Evolutionary conservation across 2,329 filamentous ascomycete species (phyloP), one percentile per base, ranked within the genome.

Genomic region (Trichoderma oligosporum): DNA sequence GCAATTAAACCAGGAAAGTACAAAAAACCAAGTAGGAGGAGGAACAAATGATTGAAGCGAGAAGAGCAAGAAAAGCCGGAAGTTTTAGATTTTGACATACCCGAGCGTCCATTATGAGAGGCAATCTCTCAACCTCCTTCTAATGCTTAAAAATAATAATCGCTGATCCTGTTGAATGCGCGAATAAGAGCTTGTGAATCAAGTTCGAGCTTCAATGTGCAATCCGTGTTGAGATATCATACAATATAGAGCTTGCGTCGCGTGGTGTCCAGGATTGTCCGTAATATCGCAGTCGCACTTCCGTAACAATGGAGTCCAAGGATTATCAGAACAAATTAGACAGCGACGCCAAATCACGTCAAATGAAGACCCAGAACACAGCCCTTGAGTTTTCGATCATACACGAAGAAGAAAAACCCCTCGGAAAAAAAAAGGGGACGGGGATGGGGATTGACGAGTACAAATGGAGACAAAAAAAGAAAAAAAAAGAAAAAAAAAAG

Each of bases 41-140:
- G 7, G 22, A 14, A 7, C 22, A 20, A 18, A 16, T 29, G 29
- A 47, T 25, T 51, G 38, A 35, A 56, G 45, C 25, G 48, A 16
- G 22, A 47, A 16, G 9, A 16, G 29, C 24, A 36, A 12, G 14
- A 14, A 16, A 18, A 25, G 41, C 41, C 12, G 16, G 20, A 35
- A 24, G 20, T 20, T 18, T 16, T 5, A 24, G 25, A 7, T 38
- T 20, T 36, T 48, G 61, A 70, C 70, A 59, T 65, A 73, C 70
- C 64, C 69, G 67, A 53, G 70, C 68, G 62, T 73, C 70, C 70
- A 73, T 73, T 42, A 44, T 66, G 57, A 60, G 60, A 57, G 60
- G 58, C 46, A 57, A 60, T 46, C 60, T 56, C 48, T 61, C 53
- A 58, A 45, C 61, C 61, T 58, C 46, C 31, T 46, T 61, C 54